Base-by-base conservation (phyloP, 495 filamentous ascomycete genomes). In the Penicillium diatomitis region DNA sequence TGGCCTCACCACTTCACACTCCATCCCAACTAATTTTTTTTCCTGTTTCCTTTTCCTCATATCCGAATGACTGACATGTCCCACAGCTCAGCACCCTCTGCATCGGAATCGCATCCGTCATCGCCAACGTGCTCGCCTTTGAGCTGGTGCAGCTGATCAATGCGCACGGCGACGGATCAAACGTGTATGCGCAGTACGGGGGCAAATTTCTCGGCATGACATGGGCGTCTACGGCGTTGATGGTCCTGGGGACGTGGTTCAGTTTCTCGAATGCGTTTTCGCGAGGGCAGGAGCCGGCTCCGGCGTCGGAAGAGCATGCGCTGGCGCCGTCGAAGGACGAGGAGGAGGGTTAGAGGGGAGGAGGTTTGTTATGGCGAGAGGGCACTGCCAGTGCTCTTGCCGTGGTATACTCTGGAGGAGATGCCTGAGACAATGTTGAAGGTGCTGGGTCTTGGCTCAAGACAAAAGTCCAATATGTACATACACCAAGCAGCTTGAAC, bases 41-140 rank as follows among this genome's bases (percentile, higher is more conserved):
- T 2, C 20, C 20, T 2, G 20, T 20, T 20, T 20, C 20, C 20
- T 20, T 20, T 20, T 20, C 20, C 20, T 20, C 20, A 20, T 2
- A 20, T 20, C 20, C 20, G 20, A 20, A 20, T 20, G 2, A 20
- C 20, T 20, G 20, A 12, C 51, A 27, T 36, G n/a, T n/a, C 28
- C 28, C 43, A 9, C 28, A 77, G 74, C 47, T 74, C 41, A 71
- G 72, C 6, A 72, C 75, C 38, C 41, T 78, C 10, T 67, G 63
- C 37, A 55, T 79, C 27, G 71, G 64, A 8, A 63, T 90, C n/a
- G 77, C 83, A 0, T 87, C 84, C 52, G 74, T 79, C 2, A 78
- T 84, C 32, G 73, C 83, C 11, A 85, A 76, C 0, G 74, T 79
- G 8, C 70, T 87, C 43, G 65, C 76, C 3, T 71, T 76, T 9